phyloP scores from a whole-genome alignment of 139 green algal species.

The Closterium sp. region DNA sequence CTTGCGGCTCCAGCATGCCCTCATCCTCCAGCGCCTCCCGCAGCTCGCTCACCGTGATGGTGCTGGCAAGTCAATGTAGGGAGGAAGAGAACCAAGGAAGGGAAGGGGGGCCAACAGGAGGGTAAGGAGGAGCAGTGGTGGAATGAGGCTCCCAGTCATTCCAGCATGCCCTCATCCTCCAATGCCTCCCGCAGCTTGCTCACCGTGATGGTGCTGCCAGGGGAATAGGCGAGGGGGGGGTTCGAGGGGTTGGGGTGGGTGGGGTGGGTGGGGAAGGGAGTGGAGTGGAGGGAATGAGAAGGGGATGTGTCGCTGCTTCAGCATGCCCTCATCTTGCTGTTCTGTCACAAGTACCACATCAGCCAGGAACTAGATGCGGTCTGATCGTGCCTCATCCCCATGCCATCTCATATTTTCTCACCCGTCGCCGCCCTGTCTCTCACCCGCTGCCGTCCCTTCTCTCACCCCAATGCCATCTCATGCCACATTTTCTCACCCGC shows the following conservation, averaged over 20 bases:
- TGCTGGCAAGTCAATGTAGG: too few relatives aligned
- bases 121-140: too few relatives aligned
- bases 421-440: too few relatives aligned
- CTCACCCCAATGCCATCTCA: too few relatives aligned
- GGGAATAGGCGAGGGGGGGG: not conserved
- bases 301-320: not conserved
- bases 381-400: too few relatives aligned
- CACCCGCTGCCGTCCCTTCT: too few relatives aligned
- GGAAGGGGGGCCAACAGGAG: too few relatives aligned
- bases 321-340: not conserved
- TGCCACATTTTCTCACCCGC: too few relatives aligned
- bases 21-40: constrained; percentile 20
- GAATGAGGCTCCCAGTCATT: not conserved
- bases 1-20: not conserved
- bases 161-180: not conserved
- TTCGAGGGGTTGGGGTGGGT: not conserved
- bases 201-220: constrained; percentile 42
- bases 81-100: too few relatives aligned
- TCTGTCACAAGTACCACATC: constrained; percentile 8
- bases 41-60: constrained; percentile 52
- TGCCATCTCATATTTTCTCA: too few relatives aligned
- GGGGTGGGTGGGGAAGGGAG: not conserved
- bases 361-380: too few relatives aligned
- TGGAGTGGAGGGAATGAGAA: not conserved
- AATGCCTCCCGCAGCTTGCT: constrained; percentile 43